phyloP scores from a whole-genome alignment of 2,329 filamentous ascomycete species.

The Fusarium acutatum region DNA sequence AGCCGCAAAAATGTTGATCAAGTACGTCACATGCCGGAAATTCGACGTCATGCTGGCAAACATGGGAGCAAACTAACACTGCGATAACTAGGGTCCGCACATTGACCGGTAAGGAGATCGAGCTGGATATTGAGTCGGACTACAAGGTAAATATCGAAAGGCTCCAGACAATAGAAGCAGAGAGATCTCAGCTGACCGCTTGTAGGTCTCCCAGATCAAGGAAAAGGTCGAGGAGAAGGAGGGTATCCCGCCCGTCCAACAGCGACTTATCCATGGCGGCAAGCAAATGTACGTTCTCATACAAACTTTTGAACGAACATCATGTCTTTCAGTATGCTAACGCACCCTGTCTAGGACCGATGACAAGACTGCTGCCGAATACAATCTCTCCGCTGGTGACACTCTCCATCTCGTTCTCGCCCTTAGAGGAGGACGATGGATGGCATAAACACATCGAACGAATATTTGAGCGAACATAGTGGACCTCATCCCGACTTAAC shows the following conservation, averaged over 20 bases:
- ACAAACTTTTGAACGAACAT: not conserved
- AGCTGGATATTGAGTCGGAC: slow-evolving; percentile 93
- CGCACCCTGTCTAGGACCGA: slow-evolving; percentile 72
- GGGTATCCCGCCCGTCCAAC: slow-evolving; percentile 95
- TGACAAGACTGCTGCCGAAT: slow-evolving; percentile 91
- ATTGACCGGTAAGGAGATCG: slow-evolving; percentile 97
- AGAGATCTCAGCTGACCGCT: slow-evolving; percentile 6
- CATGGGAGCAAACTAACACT: slow-evolving; percentile 31
- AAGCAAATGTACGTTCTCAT: slow-evolving; percentile 84
- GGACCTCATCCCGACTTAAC: not conserved
- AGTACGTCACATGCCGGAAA: slow-evolving; percentile 49
- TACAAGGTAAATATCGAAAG: slow-evolving; percentile 74
- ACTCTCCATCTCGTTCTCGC: slow-evolving; percentile 96
- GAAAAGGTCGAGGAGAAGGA: slow-evolving; percentile 99
- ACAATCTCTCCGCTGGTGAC: slow-evolving; percentile 88
- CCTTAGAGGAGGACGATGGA: slow-evolving; percentile 75
- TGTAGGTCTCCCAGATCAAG: slow-evolving; percentile 92
- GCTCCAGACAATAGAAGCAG: not conserved
- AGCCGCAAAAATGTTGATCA: slow-evolving; percentile 56
- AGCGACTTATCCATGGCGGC: slow-evolving; percentile 93
- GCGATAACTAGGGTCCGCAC: slow-evolving; percentile 80
- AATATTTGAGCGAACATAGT: slow-evolving; percentile 1
- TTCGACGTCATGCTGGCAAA: slow-evolving; percentile 5
- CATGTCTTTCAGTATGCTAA: not conserved
- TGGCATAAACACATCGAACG: slow-evolving; percentile 19